These are phyloP conservation scores for Acanthamoeba castellanii DNA, from an alignment of 208 protist species.

Conservation along the genomic window DNA sequence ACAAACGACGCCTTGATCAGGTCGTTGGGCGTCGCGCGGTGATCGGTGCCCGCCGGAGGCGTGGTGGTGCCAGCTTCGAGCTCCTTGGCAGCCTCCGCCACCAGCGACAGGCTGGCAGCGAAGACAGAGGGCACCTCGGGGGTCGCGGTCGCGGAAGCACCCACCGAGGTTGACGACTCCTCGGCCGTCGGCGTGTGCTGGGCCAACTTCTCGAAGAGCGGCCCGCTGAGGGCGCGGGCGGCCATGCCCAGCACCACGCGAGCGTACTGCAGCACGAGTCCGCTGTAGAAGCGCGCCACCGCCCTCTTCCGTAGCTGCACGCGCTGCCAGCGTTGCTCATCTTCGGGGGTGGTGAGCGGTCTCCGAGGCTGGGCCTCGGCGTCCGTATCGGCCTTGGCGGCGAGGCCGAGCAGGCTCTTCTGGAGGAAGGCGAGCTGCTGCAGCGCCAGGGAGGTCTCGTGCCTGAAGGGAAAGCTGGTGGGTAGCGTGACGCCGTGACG, in stretches of 20 bases:
- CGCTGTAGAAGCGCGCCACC: neutral
- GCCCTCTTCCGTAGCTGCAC: neutral
- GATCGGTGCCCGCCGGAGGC: neutral
- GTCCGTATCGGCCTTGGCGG: neutral
- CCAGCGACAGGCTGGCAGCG: neutral
- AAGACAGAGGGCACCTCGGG: neutral
- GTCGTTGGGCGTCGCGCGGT: neutral
- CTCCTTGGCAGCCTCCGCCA: conserved; percentile 8
- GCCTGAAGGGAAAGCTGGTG: neutral
- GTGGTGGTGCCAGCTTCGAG: neutral
- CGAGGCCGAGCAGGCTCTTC: conserved; percentile 24
- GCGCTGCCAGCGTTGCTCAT: neutral
- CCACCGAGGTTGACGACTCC: neutral
- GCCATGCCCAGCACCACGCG: conserved; percentile 30
- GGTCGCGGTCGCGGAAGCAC: neutral
- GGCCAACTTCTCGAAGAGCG: neutral
- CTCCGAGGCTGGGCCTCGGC: neutral
- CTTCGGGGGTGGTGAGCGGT: neutral
- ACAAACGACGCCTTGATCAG: conserved; percentile 2
- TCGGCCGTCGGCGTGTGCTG: neutral
- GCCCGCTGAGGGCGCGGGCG: neutral
- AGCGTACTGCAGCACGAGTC: neutral
- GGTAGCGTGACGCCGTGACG: neutral
- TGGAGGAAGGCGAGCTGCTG: conserved; percentile 40
- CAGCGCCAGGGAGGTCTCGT: neutral